phyloP scores from a whole-genome alignment of 306 rosid genomes.

The Castanea crenata region DNA sequence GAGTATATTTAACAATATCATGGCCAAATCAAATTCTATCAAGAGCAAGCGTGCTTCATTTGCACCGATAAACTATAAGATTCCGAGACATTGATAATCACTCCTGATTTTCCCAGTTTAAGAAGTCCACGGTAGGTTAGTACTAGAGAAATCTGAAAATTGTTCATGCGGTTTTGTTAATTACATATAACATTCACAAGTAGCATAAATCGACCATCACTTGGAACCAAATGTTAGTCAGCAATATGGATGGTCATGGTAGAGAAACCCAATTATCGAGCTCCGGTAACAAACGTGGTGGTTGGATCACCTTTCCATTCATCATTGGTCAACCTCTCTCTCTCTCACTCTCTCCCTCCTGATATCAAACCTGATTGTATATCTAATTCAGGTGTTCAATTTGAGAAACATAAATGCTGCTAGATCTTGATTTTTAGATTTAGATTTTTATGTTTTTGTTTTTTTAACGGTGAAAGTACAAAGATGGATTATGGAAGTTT shows the following conservation, averaged over 20 bases:
- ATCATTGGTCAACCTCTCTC: conserved; percentile 24
- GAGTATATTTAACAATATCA: too few species aligned
- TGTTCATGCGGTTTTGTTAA: not conserved
- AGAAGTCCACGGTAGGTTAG: not conserved
- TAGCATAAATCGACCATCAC: not conserved
- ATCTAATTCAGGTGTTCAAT: conserved; percentile 37
- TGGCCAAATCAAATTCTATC: too few species aligned
- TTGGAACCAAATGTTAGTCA: not conserved
- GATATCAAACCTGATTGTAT: conserved; percentile 40
- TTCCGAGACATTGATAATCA: not conserved
- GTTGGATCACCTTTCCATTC: conserved; percentile 52
- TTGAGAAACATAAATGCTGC: conserved; percentile 46
- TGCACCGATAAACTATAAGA: not conserved
- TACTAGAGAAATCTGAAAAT: not conserved
- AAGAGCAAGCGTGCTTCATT: too few species aligned
- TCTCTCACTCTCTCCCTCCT: conserved; percentile 1
- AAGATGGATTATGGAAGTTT: conserved; percentile 4
- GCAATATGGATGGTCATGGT: conserved; percentile 12
- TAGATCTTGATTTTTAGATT: conserved; percentile 11
- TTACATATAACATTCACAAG: not conserved
- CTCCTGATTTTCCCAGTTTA: not conserved
- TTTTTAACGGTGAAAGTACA: not conserved
- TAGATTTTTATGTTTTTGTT: too few species aligned
- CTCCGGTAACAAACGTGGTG: conserved; percentile 23
- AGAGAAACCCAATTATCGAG: conserved; percentile 8